Evolutionary conservation across 192 early-diverging fungal species (phyloP).

Genomic region (Dissophora ornata): DNA sequence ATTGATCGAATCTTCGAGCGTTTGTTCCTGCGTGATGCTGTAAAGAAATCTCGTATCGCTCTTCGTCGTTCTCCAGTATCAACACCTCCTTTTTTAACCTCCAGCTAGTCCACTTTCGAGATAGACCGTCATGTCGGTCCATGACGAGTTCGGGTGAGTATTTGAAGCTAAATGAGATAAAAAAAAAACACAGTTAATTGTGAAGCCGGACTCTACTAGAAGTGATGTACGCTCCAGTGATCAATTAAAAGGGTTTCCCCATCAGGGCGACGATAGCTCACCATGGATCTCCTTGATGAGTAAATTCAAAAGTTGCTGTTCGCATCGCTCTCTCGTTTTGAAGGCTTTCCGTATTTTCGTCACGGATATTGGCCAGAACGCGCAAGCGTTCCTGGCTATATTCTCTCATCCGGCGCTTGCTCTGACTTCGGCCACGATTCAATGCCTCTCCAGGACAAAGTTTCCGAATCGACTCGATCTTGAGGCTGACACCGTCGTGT

Average conservation of each 20-base stretch:
- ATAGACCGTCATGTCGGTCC: constrained; percentile 52
- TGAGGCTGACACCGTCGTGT: constrained; percentile 82
- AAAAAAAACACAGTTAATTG: neutral
- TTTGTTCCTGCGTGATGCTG: constrained; percentile 43
- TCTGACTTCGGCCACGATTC: constrained; percentile 59
- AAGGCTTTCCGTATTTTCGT: constrained; percentile 43
- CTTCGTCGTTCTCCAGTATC: constrained; percentile 58
- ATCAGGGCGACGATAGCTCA: constrained; percentile 21
- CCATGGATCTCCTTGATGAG: constrained; percentile 68
- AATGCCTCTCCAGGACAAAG: constrained; percentile 58
- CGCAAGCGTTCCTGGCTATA: constrained; percentile 44
- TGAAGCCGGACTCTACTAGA: no score
- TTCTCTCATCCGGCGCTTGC: constrained; percentile 51
- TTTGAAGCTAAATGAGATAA: constrained; percentile 59
- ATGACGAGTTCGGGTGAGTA: constrained; percentile 62
- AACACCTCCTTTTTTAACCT: constrained; percentile 49
- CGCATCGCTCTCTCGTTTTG: constrained; percentile 46
- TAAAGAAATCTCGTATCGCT: constrained; percentile 52
- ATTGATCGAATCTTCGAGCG: constrained; percentile 47
- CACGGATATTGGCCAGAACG: constrained; percentile 49
- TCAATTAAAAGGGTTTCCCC: no score
- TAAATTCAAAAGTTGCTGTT: constrained; percentile 64
- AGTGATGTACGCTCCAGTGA: no score
- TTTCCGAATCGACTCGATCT: constrained; percentile 67
- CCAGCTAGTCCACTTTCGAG: constrained; percentile 51